phyloP scores from a whole-genome alignment of 345 rosid genomes.

The Acer saccharum region DNA sequence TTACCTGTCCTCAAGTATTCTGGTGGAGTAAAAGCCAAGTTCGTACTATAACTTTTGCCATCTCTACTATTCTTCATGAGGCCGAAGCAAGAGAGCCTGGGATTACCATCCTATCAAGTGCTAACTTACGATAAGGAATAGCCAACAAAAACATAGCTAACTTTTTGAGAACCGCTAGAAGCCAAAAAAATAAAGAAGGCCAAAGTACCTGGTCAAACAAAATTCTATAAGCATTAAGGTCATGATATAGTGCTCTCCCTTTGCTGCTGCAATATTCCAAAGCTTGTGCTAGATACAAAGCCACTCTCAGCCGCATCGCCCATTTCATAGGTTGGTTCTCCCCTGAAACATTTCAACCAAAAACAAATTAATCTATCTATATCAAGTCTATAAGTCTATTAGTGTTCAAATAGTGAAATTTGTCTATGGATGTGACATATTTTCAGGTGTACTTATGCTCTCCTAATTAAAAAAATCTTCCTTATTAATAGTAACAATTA shows the following conservation, averaged over 20 bases:
- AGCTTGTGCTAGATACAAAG: constrained; percentile 78
- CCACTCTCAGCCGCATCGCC: constrained; percentile 91
- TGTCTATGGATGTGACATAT: not conserved
- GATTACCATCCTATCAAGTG: constrained; percentile 67
- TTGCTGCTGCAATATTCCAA: constrained; percentile 73
- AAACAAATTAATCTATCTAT: not conserved
- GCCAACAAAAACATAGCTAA: constrained; percentile 8
- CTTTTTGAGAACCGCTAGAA: not conserved
- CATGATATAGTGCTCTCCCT: constrained; percentile 84
- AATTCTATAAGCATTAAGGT: constrained; percentile 82
- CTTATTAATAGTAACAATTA: not conserved
- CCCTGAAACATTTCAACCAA: constrained; percentile 53
- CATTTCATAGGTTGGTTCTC: constrained; percentile 88
- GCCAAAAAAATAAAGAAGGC: not conserved
- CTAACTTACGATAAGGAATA: constrained; percentile 14
- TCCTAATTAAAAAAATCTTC: not conserved
- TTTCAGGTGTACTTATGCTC: not conserved
- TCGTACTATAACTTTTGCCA: constrained; percentile 90
- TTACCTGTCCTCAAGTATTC: constrained; percentile 86
- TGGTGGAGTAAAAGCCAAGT: constrained; percentile 91
- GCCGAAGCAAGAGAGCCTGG: constrained; percentile 85
- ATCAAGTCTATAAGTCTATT: not conserved
- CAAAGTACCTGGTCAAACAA: constrained; percentile 70
- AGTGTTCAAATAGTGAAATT: not conserved
- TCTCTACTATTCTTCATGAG: constrained; percentile 93